phyloP scores from a whole-genome alignment of 495 filamentous ascomycete genomes.

The Astrothelium macrocarpum region DNA sequence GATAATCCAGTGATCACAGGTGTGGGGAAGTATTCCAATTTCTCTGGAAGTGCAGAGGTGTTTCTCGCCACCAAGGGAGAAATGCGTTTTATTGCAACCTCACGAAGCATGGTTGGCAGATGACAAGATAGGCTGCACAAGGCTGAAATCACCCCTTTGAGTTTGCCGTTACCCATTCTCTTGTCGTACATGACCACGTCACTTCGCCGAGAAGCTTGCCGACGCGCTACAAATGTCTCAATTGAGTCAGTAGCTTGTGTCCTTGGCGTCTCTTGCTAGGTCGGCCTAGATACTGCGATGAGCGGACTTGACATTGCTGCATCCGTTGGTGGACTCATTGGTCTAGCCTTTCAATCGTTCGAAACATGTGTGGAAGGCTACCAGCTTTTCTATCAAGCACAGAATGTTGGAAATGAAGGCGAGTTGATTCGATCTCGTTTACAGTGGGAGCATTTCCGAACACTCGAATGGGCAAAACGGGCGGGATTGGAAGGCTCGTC shows the following conservation, averaged over 20 bases:
- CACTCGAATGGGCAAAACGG: constrained; percentile 23
- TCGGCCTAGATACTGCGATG: no score
- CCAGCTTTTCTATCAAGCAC: constrained; percentile 25
- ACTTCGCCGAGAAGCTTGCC: no score
- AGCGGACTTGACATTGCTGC: neutral
- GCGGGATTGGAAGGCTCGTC: constrained; percentile 18
- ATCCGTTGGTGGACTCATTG: neutral
- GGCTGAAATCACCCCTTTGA: neutral
- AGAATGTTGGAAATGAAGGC: constrained; percentile 22
- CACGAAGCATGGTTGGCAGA: neutral
- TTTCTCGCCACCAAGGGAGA: no score
- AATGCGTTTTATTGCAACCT: no score
- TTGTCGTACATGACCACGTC: neutral
- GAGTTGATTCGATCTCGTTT: constrained; percentile 22
- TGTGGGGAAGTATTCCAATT: no score
- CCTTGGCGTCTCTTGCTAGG: no score
- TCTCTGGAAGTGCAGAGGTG: no score
- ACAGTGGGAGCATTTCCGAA: constrained; percentile 27
- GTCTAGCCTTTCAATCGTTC: constrained; percentile 3
- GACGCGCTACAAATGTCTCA: no score
- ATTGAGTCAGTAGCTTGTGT: no score
- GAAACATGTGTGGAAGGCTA: constrained; percentile 28
- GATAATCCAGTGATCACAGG: no score
- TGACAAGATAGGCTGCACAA: neutral
- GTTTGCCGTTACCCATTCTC: neutral